Evolutionary conservation across 2,329 filamentous ascomycete species (phyloP).

Genomic region (Tolypocladium endophyticum): DNA sequence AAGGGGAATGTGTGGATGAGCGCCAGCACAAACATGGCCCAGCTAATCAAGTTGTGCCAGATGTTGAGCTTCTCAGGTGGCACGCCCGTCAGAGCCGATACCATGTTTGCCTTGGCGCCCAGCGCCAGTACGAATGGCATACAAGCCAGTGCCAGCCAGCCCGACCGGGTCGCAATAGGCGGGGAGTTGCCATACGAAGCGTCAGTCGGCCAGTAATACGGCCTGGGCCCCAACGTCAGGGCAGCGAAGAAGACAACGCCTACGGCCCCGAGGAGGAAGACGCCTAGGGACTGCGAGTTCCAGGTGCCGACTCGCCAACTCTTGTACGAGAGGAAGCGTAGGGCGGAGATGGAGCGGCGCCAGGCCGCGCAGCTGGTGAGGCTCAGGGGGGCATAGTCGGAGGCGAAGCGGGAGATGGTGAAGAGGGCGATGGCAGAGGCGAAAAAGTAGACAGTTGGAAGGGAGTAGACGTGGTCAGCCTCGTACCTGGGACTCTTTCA

Average conservation of each 20-base stretch:
- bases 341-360: constrained; percentile 23
- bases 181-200: constrained; percentile 37
- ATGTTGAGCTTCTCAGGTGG: constrained; percentile 46
- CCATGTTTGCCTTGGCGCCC: constrained; percentile 44
- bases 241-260: constrained; percentile 36
- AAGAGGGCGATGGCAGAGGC: constrained; percentile 37
- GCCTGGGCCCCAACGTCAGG: constrained; percentile 36
- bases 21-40: constrained; percentile 45
- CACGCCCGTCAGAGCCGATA: constrained; percentile 42
- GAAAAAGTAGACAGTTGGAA: constrained; percentile 43
- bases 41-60: constrained; percentile 44
- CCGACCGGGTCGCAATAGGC: constrained; percentile 39
- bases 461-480: constrained; percentile 40
- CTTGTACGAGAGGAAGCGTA: constrained; percentile 12
- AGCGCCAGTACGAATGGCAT: constrained; percentile 41
- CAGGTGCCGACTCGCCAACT: constrained; percentile 17
- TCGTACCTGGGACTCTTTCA: constrained; percentile 11
- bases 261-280: constrained; percentile 25
- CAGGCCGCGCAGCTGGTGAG: constrained; percentile 16
- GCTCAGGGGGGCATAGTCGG: constrained; percentile 16
- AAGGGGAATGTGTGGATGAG: constrained; percentile 51
- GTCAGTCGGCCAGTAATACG: constrained; percentile 45
- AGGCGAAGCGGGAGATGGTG: constrained; percentile 23
- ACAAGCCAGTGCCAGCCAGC: constrained; percentile 40
- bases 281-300: constrained; percentile 33